Base-by-base conservation (phyloP, 2,329 filamentous ascomycete species). In the Aspergillus floridensis region DNA sequence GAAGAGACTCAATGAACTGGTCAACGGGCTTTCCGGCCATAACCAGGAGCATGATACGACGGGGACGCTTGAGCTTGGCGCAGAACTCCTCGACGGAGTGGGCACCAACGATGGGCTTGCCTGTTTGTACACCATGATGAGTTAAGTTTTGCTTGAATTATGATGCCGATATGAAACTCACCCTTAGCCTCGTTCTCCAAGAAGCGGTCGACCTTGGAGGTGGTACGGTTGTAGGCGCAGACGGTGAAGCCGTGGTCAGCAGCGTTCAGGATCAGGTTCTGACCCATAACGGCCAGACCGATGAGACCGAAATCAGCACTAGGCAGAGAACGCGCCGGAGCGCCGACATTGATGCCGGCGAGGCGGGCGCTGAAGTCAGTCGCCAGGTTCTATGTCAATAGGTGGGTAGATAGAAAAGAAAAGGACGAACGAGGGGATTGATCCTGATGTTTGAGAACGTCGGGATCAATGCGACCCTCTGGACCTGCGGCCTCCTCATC, bases 21-120 rank as follows among this genome's bases (percentile, higher is more conserved):
- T 99, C 95, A 70, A 99, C 95, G 65, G 95, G 89, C 85, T 95
- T 91, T 76, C 95, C 95, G 72, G 95, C 95, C 90, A 97, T 96
- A 82, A 99, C 95, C 70, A 99, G 90, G 74, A 99, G 87, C 95
- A 99, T 99, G 81, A 99, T 87, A 74, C 93, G 90, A 73, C 95
- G 92, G 74, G 95, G 95, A 74, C 86, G 91, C 91, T 98, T 98
- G 78, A 99, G 90, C 87, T 97, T 97, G 80, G 86, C 81, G 76
- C 93, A 87, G 77, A 99, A 97, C 81, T 99, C 95, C 84, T 96
- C 86, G 77, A 92, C 89, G 74, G 88, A 90, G 83, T 96, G 89
- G 72, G 95, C 93, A 78, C 95, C 95, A 67, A 97, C 87, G 72
- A 99, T 90, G 72, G 91, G 90, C 86, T 96, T 97, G 84, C 93